These are phyloP conservation scores for Capsaspora owczarzaki DNA, from an alignment of 78 protist genomes.

Conservation along the genomic window DNA sequence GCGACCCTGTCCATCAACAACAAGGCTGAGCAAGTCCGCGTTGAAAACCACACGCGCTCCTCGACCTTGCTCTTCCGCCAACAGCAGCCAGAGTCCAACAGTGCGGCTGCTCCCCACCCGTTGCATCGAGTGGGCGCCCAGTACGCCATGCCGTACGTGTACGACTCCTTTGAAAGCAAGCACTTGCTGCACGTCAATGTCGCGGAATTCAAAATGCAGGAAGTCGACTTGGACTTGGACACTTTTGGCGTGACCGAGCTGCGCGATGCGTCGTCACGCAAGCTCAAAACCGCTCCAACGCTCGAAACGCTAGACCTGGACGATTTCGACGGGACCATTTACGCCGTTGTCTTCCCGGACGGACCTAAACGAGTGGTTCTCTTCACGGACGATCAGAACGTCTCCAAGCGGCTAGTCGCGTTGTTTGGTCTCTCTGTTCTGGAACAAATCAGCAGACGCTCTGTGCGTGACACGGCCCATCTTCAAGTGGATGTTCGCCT, in stretches of 20 bases:
- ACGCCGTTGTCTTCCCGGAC: background rate
- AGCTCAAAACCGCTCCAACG: too few species aligned
- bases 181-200: background rate
- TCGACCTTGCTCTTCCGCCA: background rate
- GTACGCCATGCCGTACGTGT: background rate
- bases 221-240: background rate
- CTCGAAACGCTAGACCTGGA: background rate
- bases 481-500: background rate
- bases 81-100: background rate
- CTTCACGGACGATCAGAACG: background rate
- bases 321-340: background rate
- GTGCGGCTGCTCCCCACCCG: too few species aligned
- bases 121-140: background rate
- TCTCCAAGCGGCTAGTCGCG: background rate
- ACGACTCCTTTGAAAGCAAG: background rate
- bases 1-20: background rate
- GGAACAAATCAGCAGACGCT: background rate
- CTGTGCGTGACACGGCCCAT: background rate
- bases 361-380: background rate
- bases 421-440: background rate
- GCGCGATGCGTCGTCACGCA: too few species aligned
- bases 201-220: background rate
- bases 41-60: background rate
- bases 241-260: background rate
- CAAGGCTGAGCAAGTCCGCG: background rate